phyloP scores from a whole-genome alignment of 192 early-diverging fungal genomes.

The Gaertneriomyces sp. region DNA sequence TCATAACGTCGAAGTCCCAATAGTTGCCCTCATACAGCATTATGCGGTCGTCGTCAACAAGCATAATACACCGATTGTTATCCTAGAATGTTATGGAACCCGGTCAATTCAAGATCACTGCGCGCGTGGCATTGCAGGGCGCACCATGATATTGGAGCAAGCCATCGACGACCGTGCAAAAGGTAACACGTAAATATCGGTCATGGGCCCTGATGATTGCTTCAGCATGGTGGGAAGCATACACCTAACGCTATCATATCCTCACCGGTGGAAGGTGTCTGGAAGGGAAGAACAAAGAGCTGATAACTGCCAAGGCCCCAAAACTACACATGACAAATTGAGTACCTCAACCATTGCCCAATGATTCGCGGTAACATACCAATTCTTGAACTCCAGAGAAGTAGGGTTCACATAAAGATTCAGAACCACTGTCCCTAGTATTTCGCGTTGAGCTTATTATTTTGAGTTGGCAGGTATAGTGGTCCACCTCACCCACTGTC shows the following conservation, averaged over 20 bases:
- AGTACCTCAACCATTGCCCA: not conserved
- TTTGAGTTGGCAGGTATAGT: not conserved
- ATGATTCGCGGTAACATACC: slow-evolving; percentile 38
- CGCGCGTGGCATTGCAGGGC: not conserved
- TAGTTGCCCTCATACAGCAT: slow-evolving; percentile 64
- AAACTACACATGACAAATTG: slow-evolving; percentile 45
- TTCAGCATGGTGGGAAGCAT: not conserved
- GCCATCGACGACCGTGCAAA: slow-evolving; percentile 57
- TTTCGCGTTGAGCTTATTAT: too few species aligned
- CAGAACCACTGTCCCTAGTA: not conserved
- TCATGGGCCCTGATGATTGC: slow-evolving; percentile 5
- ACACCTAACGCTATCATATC: not conserved
- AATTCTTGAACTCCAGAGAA: slow-evolving; percentile 53
- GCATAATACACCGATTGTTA: slow-evolving; percentile 51
- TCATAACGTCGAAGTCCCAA: slow-evolving; percentile 60
- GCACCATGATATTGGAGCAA: slow-evolving; percentile 16
- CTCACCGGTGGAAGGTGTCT: not conserved
- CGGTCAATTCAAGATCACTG: not conserved
- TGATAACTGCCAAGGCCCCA: slow-evolving; percentile 69
- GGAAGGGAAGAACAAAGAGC: slow-evolving; percentile 57
- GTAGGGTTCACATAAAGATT: slow-evolving; percentile 50
- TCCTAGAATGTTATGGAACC: slow-evolving; percentile 36
- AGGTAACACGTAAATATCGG: slow-evolving; percentile 48
- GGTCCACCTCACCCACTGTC: not conserved
- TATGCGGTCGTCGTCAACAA: slow-evolving; percentile 66